Evolutionary conservation across 169 alveolate genomes (phyloP).

Genomic region (Cryptosporidium muris): DNA sequence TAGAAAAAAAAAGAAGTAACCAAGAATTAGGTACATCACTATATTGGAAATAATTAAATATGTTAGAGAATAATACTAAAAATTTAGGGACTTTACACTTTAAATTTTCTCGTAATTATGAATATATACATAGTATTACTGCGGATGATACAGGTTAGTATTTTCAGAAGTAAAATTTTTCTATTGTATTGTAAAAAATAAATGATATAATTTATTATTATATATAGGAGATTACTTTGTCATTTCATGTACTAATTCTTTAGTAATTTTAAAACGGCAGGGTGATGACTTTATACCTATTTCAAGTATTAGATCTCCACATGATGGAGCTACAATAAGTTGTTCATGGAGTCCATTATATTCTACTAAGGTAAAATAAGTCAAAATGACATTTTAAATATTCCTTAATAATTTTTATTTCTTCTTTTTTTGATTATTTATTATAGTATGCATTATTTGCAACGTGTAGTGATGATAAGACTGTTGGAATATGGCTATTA

Average conservation of each 20-base stretch:
- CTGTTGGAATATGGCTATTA: constrained; percentile 67
- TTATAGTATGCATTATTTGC: constrained; percentile 47
- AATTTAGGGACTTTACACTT: background rate
- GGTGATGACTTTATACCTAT: constrained; percentile 4
- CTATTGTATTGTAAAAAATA: background rate
- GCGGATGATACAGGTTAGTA: constrained; percentile 62
- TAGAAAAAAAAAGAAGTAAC: too few species aligned
- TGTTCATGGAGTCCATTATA: constrained; percentile 35
- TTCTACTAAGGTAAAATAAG: constrained; percentile 52
- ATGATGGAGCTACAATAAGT: constrained; percentile 22
- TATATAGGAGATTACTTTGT: constrained; percentile 43
- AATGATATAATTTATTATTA: background rate
- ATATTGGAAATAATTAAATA: too few species aligned
- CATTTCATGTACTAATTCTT: constrained; percentile 54
- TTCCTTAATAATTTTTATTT: background rate
- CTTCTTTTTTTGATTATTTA: background rate
- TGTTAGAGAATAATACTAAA: too few species aligned
- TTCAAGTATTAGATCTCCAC: constrained; percentile 33
- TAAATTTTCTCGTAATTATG: constrained; percentile 25
- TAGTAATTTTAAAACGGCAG: constrained; percentile 20
- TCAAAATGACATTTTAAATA: background rate
- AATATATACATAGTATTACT: constrained; percentile 39
- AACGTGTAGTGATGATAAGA: constrained; percentile 60
- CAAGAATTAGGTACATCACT: too few species aligned
- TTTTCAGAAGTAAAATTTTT: background rate